phyloP scores from a whole-genome alignment of 148 eudicot genomes.

The Pouteria glomerata region DNA sequence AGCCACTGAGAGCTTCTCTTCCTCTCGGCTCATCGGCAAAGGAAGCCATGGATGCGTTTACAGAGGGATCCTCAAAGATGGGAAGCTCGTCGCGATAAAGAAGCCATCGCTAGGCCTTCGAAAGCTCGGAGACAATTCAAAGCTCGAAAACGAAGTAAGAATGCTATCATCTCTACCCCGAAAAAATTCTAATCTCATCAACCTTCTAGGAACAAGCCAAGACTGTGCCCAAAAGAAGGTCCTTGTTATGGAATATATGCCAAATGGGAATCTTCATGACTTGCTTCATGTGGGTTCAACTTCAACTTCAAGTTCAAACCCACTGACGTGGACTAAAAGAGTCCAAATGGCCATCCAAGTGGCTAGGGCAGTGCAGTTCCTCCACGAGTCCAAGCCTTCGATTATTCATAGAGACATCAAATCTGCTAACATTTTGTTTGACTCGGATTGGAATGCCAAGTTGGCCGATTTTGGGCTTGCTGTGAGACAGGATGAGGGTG shows the following conservation, averaged over 20 bases:
- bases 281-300: constrained; percentile 31
- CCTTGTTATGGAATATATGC: constrained; percentile 65
- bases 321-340: constrained; percentile 42
- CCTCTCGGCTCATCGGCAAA: constrained; percentile 48
- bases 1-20: constrained; percentile 65
- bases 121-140: constrained; percentile 56
- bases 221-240: constrained; percentile 19
- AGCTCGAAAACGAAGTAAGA: constrained; percentile 52
- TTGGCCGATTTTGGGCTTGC: constrained; percentile 72
- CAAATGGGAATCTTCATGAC: constrained; percentile 57
- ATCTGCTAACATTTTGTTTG: constrained; percentile 64
- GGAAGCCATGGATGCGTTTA: constrained; percentile 87
- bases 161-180: constrained; percentile 43
- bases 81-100: constrained; percentile 54
- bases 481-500: constrained; percentile 4
- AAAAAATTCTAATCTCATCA: constrained; percentile 27
- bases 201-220: constrained; percentile 43
- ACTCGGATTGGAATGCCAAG: constrained; percentile 43
- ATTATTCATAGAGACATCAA: constrained; percentile 71
- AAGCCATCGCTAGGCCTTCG: constrained; percentile 43
- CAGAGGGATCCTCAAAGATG: constrained; percentile 49
- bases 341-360: constrained; percentile 45
- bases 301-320: too few species aligned
- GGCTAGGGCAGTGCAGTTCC: constrained; percentile 41
- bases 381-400: constrained; percentile 37